These are phyloP conservation scores for Tolypocladium capitatum DNA, from an alignment of 2,329 filamentous ascomycete species.

Conservation along the genomic window DNA sequence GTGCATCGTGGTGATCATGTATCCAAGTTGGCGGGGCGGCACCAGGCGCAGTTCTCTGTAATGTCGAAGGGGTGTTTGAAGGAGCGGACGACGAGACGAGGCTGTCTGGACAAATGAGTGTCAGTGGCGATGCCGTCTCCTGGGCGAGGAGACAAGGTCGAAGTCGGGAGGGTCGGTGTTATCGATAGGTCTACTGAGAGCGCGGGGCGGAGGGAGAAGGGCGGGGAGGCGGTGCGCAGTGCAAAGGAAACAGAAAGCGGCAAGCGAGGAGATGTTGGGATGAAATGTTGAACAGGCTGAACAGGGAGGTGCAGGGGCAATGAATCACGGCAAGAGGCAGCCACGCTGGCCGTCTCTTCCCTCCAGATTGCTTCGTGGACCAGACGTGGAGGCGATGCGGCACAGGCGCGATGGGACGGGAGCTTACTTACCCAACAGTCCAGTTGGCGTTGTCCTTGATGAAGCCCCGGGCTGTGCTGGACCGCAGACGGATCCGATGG, in stretches of 20 bases:
- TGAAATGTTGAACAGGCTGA: neutral
- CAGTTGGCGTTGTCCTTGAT: neutral
- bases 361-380: neutral
- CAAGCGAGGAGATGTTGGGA: neutral
- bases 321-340: neutral
- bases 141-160: neutral
- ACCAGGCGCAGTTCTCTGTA: slow-evolving; percentile 5
- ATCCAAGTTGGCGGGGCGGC: slow-evolving; percentile 11
- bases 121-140: slow-evolving; percentile 4
- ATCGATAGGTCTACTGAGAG: neutral
- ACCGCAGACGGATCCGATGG: neutral
- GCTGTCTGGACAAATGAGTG: slow-evolving; percentile 16
- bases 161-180: neutral
- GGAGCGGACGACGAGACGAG: slow-evolving; percentile 21
- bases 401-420: too few relatives aligned
- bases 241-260: neutral
- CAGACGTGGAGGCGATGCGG: too few relatives aligned
- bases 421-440: neutral
- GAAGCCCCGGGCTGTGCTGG: neutral
- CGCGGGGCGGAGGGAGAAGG: neutral
- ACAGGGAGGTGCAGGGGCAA: neutral
- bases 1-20: slow-evolving; percentile 17
- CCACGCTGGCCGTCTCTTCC: neutral
- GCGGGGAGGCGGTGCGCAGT: neutral
- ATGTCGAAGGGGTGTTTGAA: slow-evolving; percentile 7